Base-by-base conservation (phyloP, 768 basidiomycete species). In the Glaciozyma martinii region DNA sequence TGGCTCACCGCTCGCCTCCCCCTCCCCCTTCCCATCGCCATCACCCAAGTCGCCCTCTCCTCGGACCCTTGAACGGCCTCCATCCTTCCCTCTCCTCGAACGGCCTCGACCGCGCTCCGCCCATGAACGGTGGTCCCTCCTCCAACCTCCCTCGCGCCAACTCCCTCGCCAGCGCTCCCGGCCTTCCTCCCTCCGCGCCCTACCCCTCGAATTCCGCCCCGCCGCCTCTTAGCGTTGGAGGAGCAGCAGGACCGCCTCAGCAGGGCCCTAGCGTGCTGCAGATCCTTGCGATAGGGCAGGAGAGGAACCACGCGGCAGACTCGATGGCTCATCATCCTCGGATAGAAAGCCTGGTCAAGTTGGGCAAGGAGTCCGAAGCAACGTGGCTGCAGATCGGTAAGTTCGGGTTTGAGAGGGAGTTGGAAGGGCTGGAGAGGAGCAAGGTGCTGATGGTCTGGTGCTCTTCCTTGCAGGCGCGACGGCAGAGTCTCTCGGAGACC, bases 401-500 rank as follows among this genome's bases (percentile, higher is more conserved):
- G 60, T 50, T 5, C 9, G 32, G 12, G 8, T 27, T 15, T n/a
- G 3, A 1, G 49, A n/a, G 49, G 49, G 49, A n/a, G 12, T 27
- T 5, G 25, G 21, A 50, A 25, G 23, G 7, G 7, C 25, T 13
- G 1, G 49, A 1, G 49, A 50, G n/a, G 49, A 50, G 33, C 23
- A 23, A 3, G 50, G 25, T 9, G 30, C 50, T 30, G 50, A 25
- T 37, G n/a, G n/a, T 25, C 49, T 21, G 47, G 47, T 21, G 25
- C 21, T 50, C n/a, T 25, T 25, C 9, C 27, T 7, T 25, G n/a
- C 79, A 97, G 93, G 92, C 60, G 85, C 89, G 61, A 88, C 95
- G 61, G 91, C 93, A 57, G 95, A 97, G 77, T 90, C 93, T 76
- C 88, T 98, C 85, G 83, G 86, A 68, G 90, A 97, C 80, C 82